phyloP scores from a whole-genome alignment of 129 eudicot species.

The Flaveria ramosissima region DNA sequence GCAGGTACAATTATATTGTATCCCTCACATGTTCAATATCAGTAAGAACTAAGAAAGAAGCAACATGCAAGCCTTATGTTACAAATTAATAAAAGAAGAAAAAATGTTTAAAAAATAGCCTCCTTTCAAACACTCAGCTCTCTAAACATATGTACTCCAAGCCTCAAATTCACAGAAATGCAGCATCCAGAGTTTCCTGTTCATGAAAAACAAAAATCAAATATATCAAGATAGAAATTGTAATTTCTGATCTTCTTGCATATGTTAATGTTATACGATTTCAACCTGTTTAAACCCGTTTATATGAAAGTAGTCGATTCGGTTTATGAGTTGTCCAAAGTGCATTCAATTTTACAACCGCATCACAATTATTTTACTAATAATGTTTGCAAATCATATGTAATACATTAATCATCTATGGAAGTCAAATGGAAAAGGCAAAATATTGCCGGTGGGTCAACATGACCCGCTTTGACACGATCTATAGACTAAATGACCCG shows the following conservation, averaged over 20 bases:
- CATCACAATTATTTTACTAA: background rate
- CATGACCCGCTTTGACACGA: background rate
- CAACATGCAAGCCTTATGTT: background rate
- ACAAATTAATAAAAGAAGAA: too few species aligned
- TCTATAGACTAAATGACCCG: background rate
- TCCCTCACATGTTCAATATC: constrained; percentile 3
- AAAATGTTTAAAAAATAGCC: too few species aligned
- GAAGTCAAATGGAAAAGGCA: background rate
- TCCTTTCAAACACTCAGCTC: background rate
- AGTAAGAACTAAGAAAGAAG: background rate
- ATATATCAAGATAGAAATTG: background rate
- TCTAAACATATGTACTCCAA: background rate
- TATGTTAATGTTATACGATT: too few species aligned
- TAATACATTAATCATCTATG: background rate
- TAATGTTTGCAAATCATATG: background rate
- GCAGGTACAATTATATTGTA: background rate
- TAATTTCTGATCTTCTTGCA: too few species aligned
- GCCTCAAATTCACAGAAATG: background rate
- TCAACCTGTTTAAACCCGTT: background rate
- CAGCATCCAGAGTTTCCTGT: background rate
- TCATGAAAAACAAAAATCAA: background rate
- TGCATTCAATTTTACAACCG: background rate
- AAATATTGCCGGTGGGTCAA: background rate
- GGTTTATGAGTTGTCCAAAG: background rate
- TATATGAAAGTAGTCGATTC: background rate